phyloP scores from a whole-genome alignment of 768 basidiomycete genomes.

The Tulasnella sp. region DNA sequence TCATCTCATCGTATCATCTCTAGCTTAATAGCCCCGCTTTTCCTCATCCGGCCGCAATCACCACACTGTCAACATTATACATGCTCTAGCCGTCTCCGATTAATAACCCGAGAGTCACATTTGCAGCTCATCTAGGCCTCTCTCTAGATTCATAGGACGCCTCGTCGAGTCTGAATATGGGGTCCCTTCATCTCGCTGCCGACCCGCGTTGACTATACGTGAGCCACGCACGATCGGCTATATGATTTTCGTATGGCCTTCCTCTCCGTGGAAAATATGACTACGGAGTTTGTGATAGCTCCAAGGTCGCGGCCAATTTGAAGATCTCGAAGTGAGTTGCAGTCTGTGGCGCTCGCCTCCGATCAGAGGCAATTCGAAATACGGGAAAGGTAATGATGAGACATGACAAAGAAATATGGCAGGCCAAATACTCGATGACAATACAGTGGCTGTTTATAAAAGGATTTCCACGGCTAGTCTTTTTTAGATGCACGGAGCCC shows the following conservation, averaged over 20 bases:
- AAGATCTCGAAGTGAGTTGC: constrained; percentile 20
- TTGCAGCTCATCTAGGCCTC: neutral
- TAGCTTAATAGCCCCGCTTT: constrained; percentile 2
- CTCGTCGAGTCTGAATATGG: neutral
- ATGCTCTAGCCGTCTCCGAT: neutral
- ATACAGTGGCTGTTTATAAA: neutral
- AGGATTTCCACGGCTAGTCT: neutral
- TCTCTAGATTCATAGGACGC: neutral
- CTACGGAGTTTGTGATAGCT: neutral
- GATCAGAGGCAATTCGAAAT: constrained; percentile 15
- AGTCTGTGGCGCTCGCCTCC: neutral
- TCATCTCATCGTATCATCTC: constrained; percentile 3
- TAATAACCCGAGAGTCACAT: neutral
- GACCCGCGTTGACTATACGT: neutral
- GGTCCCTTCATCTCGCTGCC: neutral
- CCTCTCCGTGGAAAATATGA: neutral
- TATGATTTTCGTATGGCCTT: neutral
- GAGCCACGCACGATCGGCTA: neutral
- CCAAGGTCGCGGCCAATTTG: constrained; percentile 19
- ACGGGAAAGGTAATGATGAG: neutral
- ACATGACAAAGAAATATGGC: neutral
- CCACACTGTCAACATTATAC: neutral
- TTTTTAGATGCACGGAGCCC: neutral
- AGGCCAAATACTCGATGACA: neutral
- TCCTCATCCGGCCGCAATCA: constrained; percentile 7